Conservation (phyloP, 78 protist species). For the Tieghemostelium lacteum region DNA sequence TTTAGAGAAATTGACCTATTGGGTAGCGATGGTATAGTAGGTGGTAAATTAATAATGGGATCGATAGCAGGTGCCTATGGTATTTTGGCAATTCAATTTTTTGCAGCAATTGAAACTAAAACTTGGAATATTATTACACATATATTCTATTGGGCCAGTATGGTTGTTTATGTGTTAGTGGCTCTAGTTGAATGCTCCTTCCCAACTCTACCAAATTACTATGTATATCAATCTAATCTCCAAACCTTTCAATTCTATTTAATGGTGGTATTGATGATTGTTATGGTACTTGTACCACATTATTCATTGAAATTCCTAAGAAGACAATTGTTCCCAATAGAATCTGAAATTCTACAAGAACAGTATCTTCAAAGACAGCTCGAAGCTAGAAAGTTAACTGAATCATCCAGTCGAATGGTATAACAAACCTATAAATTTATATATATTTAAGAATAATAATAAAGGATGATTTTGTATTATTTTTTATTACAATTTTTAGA, state of each 20-base stretch:
- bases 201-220: slow-evolving; percentile 11
- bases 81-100: slow-evolving; percentile 3
- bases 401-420: too few species aligned
- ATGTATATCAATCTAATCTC: not conserved
- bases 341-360: slow-evolving; percentile 11
- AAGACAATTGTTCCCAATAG: slow-evolving; percentile 8
- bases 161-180: not conserved
- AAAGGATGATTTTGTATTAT: too few species aligned
- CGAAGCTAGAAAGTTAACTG: too few species aligned
- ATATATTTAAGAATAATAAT: too few species aligned
- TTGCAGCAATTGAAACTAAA: slow-evolving; percentile 25
- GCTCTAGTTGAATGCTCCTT: slow-evolving; percentile 4
- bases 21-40: slow-evolving; percentile 11
- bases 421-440: too few species aligned
- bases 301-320: slow-evolving; percentile 25
- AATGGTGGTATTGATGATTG: slow-evolving; percentile 8
- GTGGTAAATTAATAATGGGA: slow-evolving; percentile 18
- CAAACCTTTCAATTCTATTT: slow-evolving; percentile 18
- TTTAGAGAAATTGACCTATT: slow-evolving; percentile 9
- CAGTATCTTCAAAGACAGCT: too few species aligned
- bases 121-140: slow-evolving; percentile 31
- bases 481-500: too few species aligned
- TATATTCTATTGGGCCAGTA: not conserved
- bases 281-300: slow-evolving; percentile 46
- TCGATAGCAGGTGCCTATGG: slow-evolving; percentile 1